Percentiles rank a stretch among this genome's conserved stretches.
Conservation (phyloP, 1,284 basidiomycete genomes). For the Puccinia coronata region DNA sequence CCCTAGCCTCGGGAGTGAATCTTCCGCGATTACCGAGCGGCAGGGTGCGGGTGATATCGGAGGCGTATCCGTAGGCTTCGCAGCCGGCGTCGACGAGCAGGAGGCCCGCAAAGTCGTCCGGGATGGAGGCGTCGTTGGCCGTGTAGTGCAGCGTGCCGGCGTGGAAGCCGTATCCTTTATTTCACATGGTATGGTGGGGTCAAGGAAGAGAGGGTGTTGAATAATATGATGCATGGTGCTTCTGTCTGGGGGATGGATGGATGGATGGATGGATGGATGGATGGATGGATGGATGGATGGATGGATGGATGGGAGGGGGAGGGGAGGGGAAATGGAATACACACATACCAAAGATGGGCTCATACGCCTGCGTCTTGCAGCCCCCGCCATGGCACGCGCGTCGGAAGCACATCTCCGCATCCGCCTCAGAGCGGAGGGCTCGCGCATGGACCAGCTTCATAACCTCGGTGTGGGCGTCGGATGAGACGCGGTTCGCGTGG, state of each 20-base stretch:
- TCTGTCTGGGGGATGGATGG: too few relatives aligned
- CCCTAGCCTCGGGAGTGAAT: slow-evolving; percentile 23
- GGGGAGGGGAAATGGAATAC: too few relatives aligned
- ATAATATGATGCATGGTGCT: too few relatives aligned
- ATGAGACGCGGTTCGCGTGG: slow-evolving; percentile 25
- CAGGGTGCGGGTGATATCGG: slow-evolving; percentile 93
- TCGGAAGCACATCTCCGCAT: slow-evolving; percentile 32
- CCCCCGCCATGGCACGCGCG: slow-evolving; percentile 23
- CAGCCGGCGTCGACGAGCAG: slow-evolving; percentile 57
- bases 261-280: too few relatives aligned
- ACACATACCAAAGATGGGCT: slow-evolving; percentile 37
- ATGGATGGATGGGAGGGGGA: not conserved
- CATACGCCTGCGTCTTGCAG: slow-evolving; percentile 33
- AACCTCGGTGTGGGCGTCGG: slow-evolving; percentile 7
- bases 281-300: not conserved
- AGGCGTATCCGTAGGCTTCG: slow-evolving; percentile 77
- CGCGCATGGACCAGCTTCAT: not conserved
- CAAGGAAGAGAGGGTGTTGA: not conserved
- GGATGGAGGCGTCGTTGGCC: not conserved
- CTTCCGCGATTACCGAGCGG: slow-evolving; percentile 63
- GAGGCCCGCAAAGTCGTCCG: slow-evolving; percentile 9
- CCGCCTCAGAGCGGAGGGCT: slow-evolving; percentile 2
- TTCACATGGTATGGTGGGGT: too few relatives aligned
- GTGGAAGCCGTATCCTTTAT: slow-evolving; percentile 20
- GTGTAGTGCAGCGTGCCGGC: slow-evolving; percentile 41